Conservation (phyloP, 768 basidiomycete genomes). For the Boletus rubroflammeus region DNA sequence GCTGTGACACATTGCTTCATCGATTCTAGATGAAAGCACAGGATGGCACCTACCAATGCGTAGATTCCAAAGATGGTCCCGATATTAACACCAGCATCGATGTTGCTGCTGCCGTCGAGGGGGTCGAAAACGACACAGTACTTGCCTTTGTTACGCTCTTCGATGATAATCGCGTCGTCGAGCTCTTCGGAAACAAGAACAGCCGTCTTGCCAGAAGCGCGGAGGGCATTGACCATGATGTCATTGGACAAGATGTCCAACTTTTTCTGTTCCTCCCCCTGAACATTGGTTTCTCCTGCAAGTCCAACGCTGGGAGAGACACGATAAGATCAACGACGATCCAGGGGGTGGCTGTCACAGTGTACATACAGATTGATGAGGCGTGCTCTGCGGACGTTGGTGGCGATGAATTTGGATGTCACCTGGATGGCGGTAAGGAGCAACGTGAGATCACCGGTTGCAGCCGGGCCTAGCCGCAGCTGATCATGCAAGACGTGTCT, state of each 20-base stretch:
- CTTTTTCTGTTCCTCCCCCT: constrained; percentile 99
- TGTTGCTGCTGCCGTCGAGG: constrained; percentile 93
- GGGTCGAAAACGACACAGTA: constrained; percentile 99
- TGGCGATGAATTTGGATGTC: constrained; percentile 96
- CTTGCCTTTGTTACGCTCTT: constrained; percentile 71
- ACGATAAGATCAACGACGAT: neutral
- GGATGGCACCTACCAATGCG: constrained; percentile 60
- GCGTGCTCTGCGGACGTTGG: constrained; percentile 94
- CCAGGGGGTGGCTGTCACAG: neutral
- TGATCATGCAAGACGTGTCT: constrained; percentile 90
- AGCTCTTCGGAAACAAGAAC: constrained; percentile 97
- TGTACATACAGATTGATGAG: constrained; percentile 88
- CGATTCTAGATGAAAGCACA: neutral
- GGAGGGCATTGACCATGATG: constrained; percentile 97
- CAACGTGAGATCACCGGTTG: constrained; percentile 92
- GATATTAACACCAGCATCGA: constrained; percentile 98
- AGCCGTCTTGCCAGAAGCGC: constrained; percentile 94
- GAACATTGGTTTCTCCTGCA: constrained; percentile 94
- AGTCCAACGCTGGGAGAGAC: constrained; percentile 74
- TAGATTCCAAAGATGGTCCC: constrained; percentile 98
- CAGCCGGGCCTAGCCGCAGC: constrained; percentile 71
- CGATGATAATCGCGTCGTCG: constrained; percentile 89
- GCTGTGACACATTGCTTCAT: constrained; percentile 38
- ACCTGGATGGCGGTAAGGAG: constrained; percentile 95
- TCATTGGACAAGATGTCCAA: constrained; percentile 96